Evolutionary conservation across 495 filamentous ascomycete species (phyloP), one percentile per base, ranked within the genome.

Genomic region (Penicillium paxilli): DNA sequence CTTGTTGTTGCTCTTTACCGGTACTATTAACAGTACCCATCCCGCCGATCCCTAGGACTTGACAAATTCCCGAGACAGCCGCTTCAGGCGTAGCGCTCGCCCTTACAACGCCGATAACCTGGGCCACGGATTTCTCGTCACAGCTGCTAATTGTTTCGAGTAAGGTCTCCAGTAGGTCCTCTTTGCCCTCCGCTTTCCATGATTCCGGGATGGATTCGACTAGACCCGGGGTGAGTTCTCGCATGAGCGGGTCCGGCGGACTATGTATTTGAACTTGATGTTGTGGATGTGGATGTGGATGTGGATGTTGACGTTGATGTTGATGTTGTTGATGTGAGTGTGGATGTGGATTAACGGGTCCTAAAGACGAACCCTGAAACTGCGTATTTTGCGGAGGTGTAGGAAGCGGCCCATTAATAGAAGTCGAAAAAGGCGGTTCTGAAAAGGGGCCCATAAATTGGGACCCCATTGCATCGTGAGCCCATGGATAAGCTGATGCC

Each of bases 81-180:
- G 66, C 69, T 38, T 72, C 69, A n/a, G 69, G 69, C 11, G 69
- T 62, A 17, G 52, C 42, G 42, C 69, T 72, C 12, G 37, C 49
- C 10, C 69, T 65, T 16, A 72, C 61, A 26, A 72, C 68, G 4
- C 57, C 49, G 12, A 72, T 55, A 16, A 72, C 66, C 11, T 65
- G 65, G 3, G 56, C 63, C 2, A 72, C 55, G 33, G 51, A 53
- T 16, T 54, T 26, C 21, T 72, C 69, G 33, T 70, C 65, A 21
- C 69, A 72, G 50, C 58, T 63, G 46, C 58, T 49, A n/a, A 72
- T 68, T 4, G 65, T 72, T 28, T 65, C 52, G 37, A 70, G 56
- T 23, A 72, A 51, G 6, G 58, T 64, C 45, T 72, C 58, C 19
- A 72, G 51, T 1, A 70, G 54, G 17, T 53, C 55, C 21, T 64